A percentile compares a stretch with the other conserved stretches of the same genome.
phyloP scores from a whole-genome alignment of 2,329 filamentous ascomycete genomes.

The Capronia coronata region DNA sequence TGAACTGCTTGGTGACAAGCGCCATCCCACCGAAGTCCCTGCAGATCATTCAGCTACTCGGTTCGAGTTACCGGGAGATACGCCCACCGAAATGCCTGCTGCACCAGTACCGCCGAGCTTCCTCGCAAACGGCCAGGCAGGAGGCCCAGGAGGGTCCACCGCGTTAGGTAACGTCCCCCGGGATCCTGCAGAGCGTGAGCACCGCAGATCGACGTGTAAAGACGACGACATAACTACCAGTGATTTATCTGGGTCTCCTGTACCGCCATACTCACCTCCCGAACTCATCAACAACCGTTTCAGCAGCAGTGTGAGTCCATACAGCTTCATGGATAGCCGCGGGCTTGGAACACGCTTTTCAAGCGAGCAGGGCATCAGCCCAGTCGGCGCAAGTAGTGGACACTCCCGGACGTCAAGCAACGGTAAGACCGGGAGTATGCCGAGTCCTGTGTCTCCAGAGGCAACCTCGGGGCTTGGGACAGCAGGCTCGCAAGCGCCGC shows the following conservation, averaged over 20 bases:
- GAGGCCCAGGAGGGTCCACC: conserved; percentile 5
- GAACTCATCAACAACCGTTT: conserved; percentile 16
- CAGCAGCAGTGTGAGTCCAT: conserved; percentile 25
- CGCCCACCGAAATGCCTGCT: conserved; percentile 27
- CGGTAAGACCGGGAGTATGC: conserved; percentile 10
- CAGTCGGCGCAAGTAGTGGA: conserved; percentile 18
- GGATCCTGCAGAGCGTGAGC: conserved; percentile 23
- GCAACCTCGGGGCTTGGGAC: conserved; percentile 8
- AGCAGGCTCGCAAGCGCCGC: background rate
- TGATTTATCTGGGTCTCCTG: conserved; percentile 20
- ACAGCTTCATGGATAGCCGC: conserved; percentile 20
- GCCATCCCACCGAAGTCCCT: conserved; percentile 28
- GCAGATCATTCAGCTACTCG: conserved; percentile 26
- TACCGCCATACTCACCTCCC: conserved; percentile 27
- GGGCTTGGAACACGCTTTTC: conserved; percentile 22
- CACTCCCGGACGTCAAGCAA: conserved; percentile 16
- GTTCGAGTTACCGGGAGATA: conserved; percentile 25
- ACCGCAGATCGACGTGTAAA: conserved; percentile 19
- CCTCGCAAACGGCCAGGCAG: conserved; percentile 10
- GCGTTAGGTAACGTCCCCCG: conserved; percentile 21
- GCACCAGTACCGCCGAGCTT: conserved; percentile 24
- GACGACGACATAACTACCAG: conserved; percentile 15
- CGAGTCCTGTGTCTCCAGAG: conserved; percentile 20
- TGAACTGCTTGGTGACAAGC: conserved; percentile 29
- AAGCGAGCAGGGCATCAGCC: conserved; percentile 25